Evolutionary conservation across 176 grass and related monocot genomes (phyloP).

Genomic region (Leersia perrieri): DNA sequence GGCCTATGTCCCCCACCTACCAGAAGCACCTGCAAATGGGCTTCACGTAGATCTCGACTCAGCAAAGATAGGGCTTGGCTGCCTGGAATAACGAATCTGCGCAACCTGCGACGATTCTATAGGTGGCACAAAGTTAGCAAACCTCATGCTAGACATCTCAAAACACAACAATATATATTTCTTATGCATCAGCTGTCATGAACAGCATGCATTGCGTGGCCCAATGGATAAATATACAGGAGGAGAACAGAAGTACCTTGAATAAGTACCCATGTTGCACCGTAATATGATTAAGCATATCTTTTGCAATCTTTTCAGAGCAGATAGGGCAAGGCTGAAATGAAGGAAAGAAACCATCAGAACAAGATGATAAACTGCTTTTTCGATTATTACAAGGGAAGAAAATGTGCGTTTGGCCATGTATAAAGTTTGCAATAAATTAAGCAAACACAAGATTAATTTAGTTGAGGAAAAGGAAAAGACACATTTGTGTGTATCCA

Average conservation of each 20-base stretch:
- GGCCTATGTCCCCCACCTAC: conserved; percentile 65
- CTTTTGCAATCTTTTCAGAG: conserved; percentile 83
- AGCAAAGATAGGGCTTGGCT: conserved; percentile 74
- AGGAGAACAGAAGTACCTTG: conserved; percentile 50
- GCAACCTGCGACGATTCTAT: conserved; percentile 72
- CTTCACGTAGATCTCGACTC: conserved; percentile 80
- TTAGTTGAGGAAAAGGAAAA: not conserved
- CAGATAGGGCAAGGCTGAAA: conserved; percentile 91
- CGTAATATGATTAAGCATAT: conserved; percentile 93
- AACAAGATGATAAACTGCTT: not conserved
- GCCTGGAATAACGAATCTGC: conserved; percentile 76
- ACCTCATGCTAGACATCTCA: not conserved
- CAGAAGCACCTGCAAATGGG: conserved; percentile 84
- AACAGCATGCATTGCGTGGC: not conserved
- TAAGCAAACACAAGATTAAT: not conserved
- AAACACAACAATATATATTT: not conserved
- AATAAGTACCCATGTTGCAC: conserved; percentile 90
- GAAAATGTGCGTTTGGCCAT: not conserved
- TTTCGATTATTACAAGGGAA: not conserved
- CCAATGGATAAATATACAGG: not conserved
- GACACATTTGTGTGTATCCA: not conserved
- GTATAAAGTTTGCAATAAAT: not conserved
- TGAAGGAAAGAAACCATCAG: conserved; percentile 8
- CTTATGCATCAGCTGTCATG: not conserved
- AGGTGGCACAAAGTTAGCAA: conserved; percentile 34